Percentiles rank a stretch among this genome's conserved stretches.
These are phyloP conservation scores for Aspergillus hortae DNA, from an alignment of 2,329 filamentous ascomycete species.

Conservation along the genomic window DNA sequence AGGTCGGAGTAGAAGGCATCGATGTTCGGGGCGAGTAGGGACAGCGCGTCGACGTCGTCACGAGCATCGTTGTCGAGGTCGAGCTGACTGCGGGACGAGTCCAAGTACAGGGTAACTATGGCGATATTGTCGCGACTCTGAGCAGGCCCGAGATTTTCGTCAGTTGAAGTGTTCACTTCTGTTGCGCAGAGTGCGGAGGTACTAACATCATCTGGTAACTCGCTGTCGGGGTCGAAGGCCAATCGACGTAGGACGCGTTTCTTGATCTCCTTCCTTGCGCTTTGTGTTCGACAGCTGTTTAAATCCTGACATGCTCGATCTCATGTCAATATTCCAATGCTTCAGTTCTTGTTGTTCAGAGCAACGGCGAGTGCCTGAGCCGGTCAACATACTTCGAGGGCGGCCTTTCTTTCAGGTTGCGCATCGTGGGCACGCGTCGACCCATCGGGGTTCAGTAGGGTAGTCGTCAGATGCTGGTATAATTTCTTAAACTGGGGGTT, in stretches of 20 bases:
- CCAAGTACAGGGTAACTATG: conserved; percentile 37
- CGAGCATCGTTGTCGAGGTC: conserved; percentile 16
- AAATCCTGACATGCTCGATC: conserved; percentile 26
- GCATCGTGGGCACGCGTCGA: conserved; percentile 33
- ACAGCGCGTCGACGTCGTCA: conserved; percentile 21
- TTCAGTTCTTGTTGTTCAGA: background rate
- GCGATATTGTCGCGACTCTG: conserved; percentile 33
- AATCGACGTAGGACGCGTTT: conserved; percentile 28
- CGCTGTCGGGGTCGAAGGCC: conserved; percentile 31
- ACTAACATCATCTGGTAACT: conserved; percentile 31
- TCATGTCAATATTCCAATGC: background rate
- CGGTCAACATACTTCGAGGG: conserved; percentile 29
- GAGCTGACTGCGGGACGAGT: conserved; percentile 23
- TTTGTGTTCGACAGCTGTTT: conserved; percentile 29
- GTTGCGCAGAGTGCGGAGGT: background rate
- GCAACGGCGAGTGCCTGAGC: background rate
- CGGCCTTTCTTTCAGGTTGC: conserved; percentile 27
- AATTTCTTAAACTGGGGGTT: conserved; percentile 43
- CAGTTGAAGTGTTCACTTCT: background rate
- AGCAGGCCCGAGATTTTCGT: background rate
- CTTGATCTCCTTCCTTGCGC: conserved; percentile 32
- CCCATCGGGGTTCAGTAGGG: conserved; percentile 38
- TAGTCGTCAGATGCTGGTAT: conserved; percentile 37
- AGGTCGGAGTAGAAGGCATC: conserved; percentile 32
- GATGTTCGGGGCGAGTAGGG: conserved; percentile 34